Evolutionary conservation across 495 filamentous ascomycete species (phyloP).

Genomic region (Talaromyces nanjingensis): DNA sequence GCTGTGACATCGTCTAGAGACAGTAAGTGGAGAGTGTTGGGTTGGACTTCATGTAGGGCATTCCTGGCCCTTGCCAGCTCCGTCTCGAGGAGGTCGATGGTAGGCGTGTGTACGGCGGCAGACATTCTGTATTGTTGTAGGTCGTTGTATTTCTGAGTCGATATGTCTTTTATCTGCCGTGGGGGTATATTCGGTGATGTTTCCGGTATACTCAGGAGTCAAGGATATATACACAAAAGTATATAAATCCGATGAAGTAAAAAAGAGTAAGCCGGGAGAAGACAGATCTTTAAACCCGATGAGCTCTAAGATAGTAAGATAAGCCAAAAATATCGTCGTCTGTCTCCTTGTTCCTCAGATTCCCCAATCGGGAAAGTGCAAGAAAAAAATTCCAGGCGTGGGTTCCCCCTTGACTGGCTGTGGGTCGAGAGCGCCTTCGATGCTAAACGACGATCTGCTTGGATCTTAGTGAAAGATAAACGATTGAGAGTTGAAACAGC

Average conservation of each 20-base stretch:
- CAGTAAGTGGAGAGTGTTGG: conserved; percentile 23
- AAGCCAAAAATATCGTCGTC: neutral
- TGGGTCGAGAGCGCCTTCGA: neutral
- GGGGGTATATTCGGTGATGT: neutral
- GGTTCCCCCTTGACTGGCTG: neutral
- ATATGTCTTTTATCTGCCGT: neutral
- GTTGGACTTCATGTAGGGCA: conserved; percentile 37
- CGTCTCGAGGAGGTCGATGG: conserved; percentile 36
- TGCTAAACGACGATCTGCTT: neutral
- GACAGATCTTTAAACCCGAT: neutral
- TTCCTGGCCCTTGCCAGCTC: conserved; percentile 38
- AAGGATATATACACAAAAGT: neutral
- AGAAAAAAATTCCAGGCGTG: neutral
- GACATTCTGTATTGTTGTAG: neutral
- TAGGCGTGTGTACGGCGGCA: conserved; percentile 33
- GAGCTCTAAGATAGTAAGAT: neutral
- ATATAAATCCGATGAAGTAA: neutral
- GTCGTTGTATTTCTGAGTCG: neutral
- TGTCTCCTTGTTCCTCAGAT: neutral
- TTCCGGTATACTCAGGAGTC: neutral
- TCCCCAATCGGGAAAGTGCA: neutral
- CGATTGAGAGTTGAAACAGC: too few species aligned
- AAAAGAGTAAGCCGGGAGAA: neutral
- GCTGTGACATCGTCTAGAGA: conserved; percentile 28
- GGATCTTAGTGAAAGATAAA: neutral